A percentile compares a stretch with the other conserved stretches of the same genome.
phyloP scores from a whole-genome alignment of 1,284 basidiomycete genomes.

The Pterulicium gracile region DNA sequence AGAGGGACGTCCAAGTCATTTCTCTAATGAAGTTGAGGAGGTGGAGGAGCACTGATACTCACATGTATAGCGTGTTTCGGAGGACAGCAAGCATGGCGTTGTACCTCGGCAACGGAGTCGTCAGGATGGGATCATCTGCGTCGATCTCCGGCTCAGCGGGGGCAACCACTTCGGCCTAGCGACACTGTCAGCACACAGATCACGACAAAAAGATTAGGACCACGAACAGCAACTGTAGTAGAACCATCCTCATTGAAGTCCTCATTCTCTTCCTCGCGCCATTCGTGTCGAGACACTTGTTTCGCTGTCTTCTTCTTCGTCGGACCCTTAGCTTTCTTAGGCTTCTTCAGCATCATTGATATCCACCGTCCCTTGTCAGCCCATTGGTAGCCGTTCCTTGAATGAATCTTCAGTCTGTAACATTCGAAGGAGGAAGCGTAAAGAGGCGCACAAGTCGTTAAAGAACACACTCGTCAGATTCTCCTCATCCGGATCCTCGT shows the following conservation, averaged over 20 bases:
- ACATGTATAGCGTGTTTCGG: constrained; percentile 83
- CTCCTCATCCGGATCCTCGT: constrained; percentile 84
- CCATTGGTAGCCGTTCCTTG: constrained; percentile 74
- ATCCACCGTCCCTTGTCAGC: constrained; percentile 75
- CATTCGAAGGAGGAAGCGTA: too few relatives aligned
- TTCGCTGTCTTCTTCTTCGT: constrained; percentile 28
- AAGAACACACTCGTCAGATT: constrained; percentile 77
- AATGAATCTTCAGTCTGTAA: too few relatives aligned
- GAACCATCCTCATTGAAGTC: constrained; percentile 13
- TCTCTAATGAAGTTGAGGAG: neutral
- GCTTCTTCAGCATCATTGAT: constrained; percentile 60
- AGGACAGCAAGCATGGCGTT: constrained; percentile 88
- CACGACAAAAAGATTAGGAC: neutral
- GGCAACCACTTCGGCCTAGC: constrained; percentile 4
- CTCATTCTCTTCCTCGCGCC: constrained; percentile 23
- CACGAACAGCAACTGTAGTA: constrained; percentile 9
- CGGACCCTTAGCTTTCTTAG: constrained; percentile 37
- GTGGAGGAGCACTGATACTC: too few relatives aligned
- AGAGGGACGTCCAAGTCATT: constrained; percentile 1
- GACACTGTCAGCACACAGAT: constrained; percentile 1
- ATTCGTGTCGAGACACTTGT: constrained; percentile 18
- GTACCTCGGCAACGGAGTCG: constrained; percentile 72
- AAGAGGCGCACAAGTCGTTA: constrained; percentile 60
- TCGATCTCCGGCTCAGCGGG: constrained; percentile 22
- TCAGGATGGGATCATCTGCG: constrained; percentile 62